Conservation (phyloP, 345 rosid genomes). For the Kandelia obovata region DNA sequence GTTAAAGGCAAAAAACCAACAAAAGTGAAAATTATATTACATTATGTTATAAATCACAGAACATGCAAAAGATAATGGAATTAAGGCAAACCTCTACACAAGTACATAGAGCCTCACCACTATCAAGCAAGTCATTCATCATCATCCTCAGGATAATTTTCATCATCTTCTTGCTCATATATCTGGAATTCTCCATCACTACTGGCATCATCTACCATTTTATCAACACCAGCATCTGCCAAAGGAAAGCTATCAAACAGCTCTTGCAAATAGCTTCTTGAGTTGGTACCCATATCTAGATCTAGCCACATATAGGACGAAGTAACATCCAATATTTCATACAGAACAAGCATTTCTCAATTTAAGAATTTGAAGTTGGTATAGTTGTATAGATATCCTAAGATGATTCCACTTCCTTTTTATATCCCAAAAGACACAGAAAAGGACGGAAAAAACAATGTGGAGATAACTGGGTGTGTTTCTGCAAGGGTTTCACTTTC, state of each 20-base stretch:
- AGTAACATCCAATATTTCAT: conserved; percentile 6
- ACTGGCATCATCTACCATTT: conserved; percentile 40
- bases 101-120: background rate
- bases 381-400: background rate
- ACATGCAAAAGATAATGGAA: background rate
- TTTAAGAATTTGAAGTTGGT: background rate
- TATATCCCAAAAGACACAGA: too few relatives aligned
- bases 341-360: background rate
- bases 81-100: conserved; percentile 2
- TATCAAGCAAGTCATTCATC: conserved; percentile 7
- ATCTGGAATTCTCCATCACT: conserved; percentile 80
- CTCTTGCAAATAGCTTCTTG: conserved; percentile 77
- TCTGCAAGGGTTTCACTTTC: too few relatives aligned
- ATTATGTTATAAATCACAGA: background rate
- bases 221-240: conserved; percentile 32
- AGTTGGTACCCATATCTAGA: conserved; percentile 62
- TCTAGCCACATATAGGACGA: conserved; percentile 47
- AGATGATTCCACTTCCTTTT: too few relatives aligned
- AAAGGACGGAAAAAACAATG: too few relatives aligned
- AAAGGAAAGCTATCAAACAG: conserved; percentile 80
- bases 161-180: conserved; percentile 76
- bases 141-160: conserved; percentile 23
- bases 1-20: too few relatives aligned
- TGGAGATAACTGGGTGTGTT: too few relatives aligned
- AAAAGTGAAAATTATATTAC: too few relatives aligned